Evolutionary conservation across 2,329 filamentous ascomycete species (phyloP).

Genomic region (Epichloe glyceriae): DNA sequence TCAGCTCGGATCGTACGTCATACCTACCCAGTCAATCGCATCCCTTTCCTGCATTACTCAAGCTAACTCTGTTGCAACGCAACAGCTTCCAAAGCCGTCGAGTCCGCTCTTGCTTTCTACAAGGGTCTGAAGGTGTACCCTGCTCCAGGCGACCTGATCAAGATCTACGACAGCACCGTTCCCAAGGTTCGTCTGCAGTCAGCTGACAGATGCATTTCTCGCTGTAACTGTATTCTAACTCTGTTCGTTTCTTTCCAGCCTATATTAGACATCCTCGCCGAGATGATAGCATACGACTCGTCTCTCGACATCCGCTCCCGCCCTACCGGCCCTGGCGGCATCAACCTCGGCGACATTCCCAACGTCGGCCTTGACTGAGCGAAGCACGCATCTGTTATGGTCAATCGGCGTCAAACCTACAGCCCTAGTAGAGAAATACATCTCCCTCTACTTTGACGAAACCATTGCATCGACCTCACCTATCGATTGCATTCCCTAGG

Average conservation of each 20-base stretch:
- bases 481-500: not conserved
- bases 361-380: slow-evolving; percentile 41
- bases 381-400: not conserved
- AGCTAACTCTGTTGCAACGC: slow-evolving; percentile 3
- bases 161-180: slow-evolving; percentile 97
- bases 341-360: slow-evolving; percentile 35
- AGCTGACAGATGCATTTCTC: not conserved
- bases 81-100: slow-evolving; percentile 54
- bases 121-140: slow-evolving; percentile 98
- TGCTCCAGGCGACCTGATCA: slow-evolving; percentile 79
- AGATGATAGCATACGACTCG: slow-evolving; percentile 93
- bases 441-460: not conserved
- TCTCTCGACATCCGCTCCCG: slow-evolving; percentile 46
- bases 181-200: slow-evolving; percentile 54
- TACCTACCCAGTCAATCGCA: not conserved
- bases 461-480: not conserved
- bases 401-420: not conserved
- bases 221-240: not conserved
- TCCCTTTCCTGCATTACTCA: not conserved
- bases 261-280: slow-evolving; percentile 87
- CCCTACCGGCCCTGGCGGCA: slow-evolving; percentile 20
- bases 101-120: slow-evolving; percentile 92
- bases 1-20: slow-evolving; percentile 63
- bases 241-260: slow-evolving; percentile 36
- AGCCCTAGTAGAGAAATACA: not conserved